phyloP scores from a whole-genome alignment of 306 rosid species.

The Fagus crenata region DNA sequence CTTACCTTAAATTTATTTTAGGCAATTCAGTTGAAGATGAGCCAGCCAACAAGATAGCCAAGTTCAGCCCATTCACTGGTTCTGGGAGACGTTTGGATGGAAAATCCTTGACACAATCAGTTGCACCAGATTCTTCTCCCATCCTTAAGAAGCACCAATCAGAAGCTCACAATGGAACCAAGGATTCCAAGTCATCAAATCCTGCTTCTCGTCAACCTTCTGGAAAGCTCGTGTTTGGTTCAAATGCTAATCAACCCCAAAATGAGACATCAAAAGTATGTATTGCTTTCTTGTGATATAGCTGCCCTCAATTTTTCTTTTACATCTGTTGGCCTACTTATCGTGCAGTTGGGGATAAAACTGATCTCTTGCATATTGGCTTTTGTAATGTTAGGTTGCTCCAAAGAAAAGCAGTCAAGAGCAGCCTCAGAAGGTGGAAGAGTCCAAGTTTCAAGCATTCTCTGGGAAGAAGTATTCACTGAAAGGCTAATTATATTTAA shows the following conservation, averaged over 20 bases:
- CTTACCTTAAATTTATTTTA: background rate
- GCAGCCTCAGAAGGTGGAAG: constrained; percentile 30
- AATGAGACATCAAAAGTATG: constrained; percentile 41
- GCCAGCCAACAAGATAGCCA: constrained; percentile 32
- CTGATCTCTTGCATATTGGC: constrained; percentile 11
- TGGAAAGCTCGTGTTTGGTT: constrained; percentile 61
- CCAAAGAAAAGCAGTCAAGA: constrained; percentile 26
- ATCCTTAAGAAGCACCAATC: constrained; percentile 26
- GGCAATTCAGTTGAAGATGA: constrained; percentile 46
- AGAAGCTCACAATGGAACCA: constrained; percentile 26
- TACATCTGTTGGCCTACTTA: background rate
- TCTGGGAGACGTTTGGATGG: constrained; percentile 55
- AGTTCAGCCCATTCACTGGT: constrained; percentile 47
- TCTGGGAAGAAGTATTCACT: constrained; percentile 55
- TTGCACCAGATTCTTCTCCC: constrained; percentile 33
- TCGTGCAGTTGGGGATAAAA: background rate
- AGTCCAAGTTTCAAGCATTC: constrained; percentile 54
- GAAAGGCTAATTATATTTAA: constrained; percentile 27
- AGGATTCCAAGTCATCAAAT: constrained; percentile 32
- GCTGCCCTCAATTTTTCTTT: constrained; percentile 1
- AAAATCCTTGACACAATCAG: constrained; percentile 34
- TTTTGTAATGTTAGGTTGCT: constrained; percentile 29
- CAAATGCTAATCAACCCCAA: constrained; percentile 25
- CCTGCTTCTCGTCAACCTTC: constrained; percentile 20
- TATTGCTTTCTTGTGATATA: background rate